Percentiles rank a stretch among this genome's conserved stretches.
Conservation (phyloP, 2,329 filamentous ascomycete species). For the Herpotrichia juniperi region DNA sequence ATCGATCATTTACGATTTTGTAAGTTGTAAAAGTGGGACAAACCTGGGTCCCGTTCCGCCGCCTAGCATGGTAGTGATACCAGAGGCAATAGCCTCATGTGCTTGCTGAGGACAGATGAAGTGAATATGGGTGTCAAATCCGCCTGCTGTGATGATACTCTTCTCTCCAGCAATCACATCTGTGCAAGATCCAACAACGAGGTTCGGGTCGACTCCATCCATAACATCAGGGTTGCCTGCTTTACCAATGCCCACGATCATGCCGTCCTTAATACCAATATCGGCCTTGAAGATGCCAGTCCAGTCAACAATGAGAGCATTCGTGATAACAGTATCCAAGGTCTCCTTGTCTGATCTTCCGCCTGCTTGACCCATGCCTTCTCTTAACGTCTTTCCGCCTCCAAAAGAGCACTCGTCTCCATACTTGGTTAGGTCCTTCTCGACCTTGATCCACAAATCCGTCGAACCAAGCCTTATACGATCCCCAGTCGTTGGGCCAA, state of each 20-base stretch:
- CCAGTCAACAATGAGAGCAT: constrained; percentile 90
- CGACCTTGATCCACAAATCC: constrained; percentile 88
- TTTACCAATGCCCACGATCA: constrained; percentile 90
- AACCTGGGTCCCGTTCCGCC: constrained; percentile 90
- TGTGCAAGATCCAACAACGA: constrained; percentile 86
- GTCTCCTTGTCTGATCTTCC: constrained; percentile 74
- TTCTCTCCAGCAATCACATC: constrained; percentile 92
- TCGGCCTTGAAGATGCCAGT: constrained; percentile 95
- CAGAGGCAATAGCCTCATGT: constrained; percentile 80
- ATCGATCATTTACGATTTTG: background rate
- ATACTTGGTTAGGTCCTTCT: constrained; percentile 82
- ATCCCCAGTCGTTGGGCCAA: constrained; percentile 90
- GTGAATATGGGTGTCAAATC: constrained; percentile 89
- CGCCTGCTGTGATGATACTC: constrained; percentile 89
- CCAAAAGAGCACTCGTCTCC: constrained; percentile 97
- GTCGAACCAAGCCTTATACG: constrained; percentile 81
- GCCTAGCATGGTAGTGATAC: constrained; percentile 88
- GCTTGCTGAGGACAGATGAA: constrained; percentile 95
- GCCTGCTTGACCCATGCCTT: constrained; percentile 93
- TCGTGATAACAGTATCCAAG: constrained; percentile 85
- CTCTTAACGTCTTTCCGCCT: constrained; percentile 89
- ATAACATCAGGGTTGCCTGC: constrained; percentile 97
- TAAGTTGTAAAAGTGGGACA: constrained; percentile 23
- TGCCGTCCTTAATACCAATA: constrained; percentile 87
- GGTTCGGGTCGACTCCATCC: constrained; percentile 78